Evolutionary conservation across 169 alveolate genomes (phyloP), one percentile per base, ranked within the genome.

Genomic region (Neospora caninum): DNA sequence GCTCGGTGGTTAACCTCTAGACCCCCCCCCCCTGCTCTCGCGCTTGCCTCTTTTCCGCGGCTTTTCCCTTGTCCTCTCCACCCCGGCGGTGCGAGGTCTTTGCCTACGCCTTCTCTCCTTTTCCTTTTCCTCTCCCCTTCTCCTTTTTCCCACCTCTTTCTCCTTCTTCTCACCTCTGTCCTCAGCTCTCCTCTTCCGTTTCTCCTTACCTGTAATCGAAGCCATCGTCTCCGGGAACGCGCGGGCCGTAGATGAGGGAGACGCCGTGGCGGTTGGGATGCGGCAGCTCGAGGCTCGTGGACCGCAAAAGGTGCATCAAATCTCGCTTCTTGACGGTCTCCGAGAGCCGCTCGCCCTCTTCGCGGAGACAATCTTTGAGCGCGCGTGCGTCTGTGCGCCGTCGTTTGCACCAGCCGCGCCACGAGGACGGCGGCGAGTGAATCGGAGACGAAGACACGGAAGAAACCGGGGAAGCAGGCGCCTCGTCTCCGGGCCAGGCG

Each of bases 251-350:
- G n/a, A 88, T 88, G 54, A 88, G 83, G 54, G 80, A 69, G 36
- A 88, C 92, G 22, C 92, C 92, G 83, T 88, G 92, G 22, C 83
- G 45, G 83, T 88, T 88, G 54, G 83, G 92, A 18, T 39, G 36
- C 0, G 92, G 92, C n/a, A 88, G 80, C 64, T 88, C 92, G 36
- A 88, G 83, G 42, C 36, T 49, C 20, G 67, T 41, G 29, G 29
- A 29, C 36, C 92, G 92, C 36, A 88, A 83, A 64, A 42, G 16
- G 41, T 88, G 92, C 92, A 88, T 67, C 13, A 70, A 13, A 0
- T 88, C 69, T 27, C 92, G 6, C 25, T 73, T 22, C 49, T 73
- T 36, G 39, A 20, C 84, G 27, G 39, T n/a, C 43, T 73, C 84
- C 43, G 20, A 1, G 84, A 73, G 84, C 18, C 49, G 45, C 27